Evolutionary conservation across 139 green algal genomes (phyloP).

Genomic region (Chlamydomonas sphaeroides): DNA sequence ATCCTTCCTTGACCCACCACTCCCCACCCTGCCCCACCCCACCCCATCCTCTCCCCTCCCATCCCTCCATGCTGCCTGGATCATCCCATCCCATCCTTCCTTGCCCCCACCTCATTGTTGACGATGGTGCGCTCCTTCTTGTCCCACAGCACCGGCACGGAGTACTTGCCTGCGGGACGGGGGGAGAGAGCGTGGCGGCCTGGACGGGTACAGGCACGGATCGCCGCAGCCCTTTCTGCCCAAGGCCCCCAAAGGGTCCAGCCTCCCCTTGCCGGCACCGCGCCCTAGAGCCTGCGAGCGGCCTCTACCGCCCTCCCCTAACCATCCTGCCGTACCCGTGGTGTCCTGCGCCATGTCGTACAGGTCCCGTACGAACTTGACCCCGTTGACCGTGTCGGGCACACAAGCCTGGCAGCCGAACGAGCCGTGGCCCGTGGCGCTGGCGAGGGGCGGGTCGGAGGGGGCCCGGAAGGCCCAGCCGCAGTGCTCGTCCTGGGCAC

Average conservation of each 20-base stretch:
- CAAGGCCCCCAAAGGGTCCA: too few relatives aligned
- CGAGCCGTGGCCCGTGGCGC: constrained; percentile 57
- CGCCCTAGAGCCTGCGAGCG: too few relatives aligned
- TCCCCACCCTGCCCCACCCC: too few relatives aligned
- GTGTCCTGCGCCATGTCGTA: constrained; percentile 81
- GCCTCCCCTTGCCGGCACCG: too few relatives aligned
- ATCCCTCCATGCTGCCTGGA: too few relatives aligned
- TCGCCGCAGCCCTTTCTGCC: too few relatives aligned
- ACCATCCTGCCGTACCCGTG: constrained; percentile 49
- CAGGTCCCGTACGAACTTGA: constrained; percentile 83
- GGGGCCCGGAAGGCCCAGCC: constrained; percentile 85
- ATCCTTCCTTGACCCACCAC: too few relatives aligned
- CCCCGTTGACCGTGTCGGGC: constrained; percentile 79
- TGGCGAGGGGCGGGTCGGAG: constrained; percentile 64
- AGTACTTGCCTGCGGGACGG: constrained; percentile 82
- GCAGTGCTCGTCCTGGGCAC: constrained; percentile 78
- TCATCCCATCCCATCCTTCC: neutral
- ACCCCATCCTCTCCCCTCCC: too few relatives aligned
- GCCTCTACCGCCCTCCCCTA: too few relatives aligned
- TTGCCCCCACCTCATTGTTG: constrained; percentile 89
- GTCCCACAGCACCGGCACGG: constrained; percentile 94
- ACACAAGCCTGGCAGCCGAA: constrained; percentile 76
- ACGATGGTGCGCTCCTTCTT: constrained; percentile 92
- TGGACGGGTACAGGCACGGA: neutral
- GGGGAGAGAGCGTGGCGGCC: neutral